Evolutionary conservation across 306 rosid genomes (phyloP).

Genomic region (Glycine latifolia): DNA sequence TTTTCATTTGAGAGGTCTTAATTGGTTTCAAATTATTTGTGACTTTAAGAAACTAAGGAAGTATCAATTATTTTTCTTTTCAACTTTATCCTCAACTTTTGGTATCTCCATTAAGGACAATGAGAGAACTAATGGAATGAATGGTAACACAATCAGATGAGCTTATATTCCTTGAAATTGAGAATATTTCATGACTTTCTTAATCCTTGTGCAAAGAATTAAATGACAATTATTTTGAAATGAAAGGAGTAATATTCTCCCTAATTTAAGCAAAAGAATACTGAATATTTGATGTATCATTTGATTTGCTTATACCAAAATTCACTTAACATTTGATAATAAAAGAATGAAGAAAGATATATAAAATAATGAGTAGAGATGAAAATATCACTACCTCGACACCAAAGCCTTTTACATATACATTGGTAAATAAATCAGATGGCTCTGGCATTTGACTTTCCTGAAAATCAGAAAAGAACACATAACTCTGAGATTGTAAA

Average conservation of each 20-base stretch:
- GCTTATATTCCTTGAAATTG: slow-evolving; percentile 5
- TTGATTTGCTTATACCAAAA: slow-evolving; percentile 3
- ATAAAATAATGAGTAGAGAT: background rate
- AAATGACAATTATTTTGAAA: background rate
- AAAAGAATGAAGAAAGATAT: background rate
- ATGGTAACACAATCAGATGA: background rate
- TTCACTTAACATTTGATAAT: background rate
- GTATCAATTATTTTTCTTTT: background rate
- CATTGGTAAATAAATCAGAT: slow-evolving; percentile 66
- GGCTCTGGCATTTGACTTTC: slow-evolving; percentile 82
- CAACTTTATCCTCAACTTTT: background rate
- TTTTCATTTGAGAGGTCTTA: background rate
- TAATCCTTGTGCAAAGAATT: background rate
- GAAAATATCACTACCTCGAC: slow-evolving; percentile 63
- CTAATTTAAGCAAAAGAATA: background rate
- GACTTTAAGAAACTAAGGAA: background rate
- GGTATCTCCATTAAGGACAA: background rate
- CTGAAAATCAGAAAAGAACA: slow-evolving; percentile 58
- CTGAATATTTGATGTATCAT: background rate
- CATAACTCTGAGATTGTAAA: slow-evolving; percentile 26
- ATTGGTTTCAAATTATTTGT: background rate
- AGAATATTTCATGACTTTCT: background rate
- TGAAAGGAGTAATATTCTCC: background rate
- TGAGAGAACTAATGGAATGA: background rate
- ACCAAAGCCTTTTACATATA: slow-evolving; percentile 71